A percentile compares a stretch with the other conserved stretches of the same genome.
Evolutionary conservation across 495 filamentous ascomycete species (phyloP).

Genomic region (Xylaria grammica): DNA sequence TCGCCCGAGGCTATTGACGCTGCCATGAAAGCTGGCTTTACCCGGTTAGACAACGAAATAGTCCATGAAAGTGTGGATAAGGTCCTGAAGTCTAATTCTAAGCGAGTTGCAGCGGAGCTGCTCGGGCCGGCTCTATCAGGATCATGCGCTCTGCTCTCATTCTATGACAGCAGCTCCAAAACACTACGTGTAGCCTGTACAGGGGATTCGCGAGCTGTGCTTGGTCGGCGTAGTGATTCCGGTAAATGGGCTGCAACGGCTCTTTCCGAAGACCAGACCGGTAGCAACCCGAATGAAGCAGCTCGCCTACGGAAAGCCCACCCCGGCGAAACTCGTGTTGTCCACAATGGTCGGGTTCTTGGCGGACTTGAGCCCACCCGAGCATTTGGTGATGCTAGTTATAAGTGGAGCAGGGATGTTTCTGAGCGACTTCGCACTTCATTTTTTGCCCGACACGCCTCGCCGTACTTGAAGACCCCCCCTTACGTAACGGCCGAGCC

Average conservation of each 20-base stretch:
- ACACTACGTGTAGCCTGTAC: constrained; percentile 90
- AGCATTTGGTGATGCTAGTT: constrained; percentile 93
- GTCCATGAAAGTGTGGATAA: constrained; percentile 86
- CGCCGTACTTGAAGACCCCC: constrained; percentile 79
- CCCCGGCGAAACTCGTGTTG: constrained; percentile 83
- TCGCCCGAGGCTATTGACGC: constrained; percentile 78
- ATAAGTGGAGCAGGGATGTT: constrained; percentile 91
- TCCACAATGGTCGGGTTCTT: constrained; percentile 85
- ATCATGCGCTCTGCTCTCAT: constrained; percentile 93
- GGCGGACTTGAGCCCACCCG: constrained; percentile 90
- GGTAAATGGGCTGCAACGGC: constrained; percentile 94
- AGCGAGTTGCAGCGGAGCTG: constrained; percentile 83
- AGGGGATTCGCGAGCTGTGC: constrained; percentile 90
- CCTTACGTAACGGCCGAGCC: constrained; percentile 99
- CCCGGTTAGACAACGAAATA: constrained; percentile 89
- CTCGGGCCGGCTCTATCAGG: constrained; percentile 93
- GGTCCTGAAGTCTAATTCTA: constrained; percentile 85
- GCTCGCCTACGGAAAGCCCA: constrained; percentile 82
- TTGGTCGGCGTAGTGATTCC: constrained; percentile 74
- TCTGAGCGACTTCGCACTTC: constrained; percentile 78
- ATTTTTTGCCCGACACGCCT: constrained; percentile 83
- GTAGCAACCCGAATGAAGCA: constrained; percentile 80
- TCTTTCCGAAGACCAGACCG: constrained; percentile 92
- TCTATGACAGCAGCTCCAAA: constrained; percentile 87
- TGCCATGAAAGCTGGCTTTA: constrained; percentile 92